A percentile compares a stretch with the other conserved stretches of the same genome.
These are phyloP conservation scores for Sordariomycetes sp. DNA, from an alignment of 2,329 filamentous ascomycete species.

Conservation along the genomic window DNA sequence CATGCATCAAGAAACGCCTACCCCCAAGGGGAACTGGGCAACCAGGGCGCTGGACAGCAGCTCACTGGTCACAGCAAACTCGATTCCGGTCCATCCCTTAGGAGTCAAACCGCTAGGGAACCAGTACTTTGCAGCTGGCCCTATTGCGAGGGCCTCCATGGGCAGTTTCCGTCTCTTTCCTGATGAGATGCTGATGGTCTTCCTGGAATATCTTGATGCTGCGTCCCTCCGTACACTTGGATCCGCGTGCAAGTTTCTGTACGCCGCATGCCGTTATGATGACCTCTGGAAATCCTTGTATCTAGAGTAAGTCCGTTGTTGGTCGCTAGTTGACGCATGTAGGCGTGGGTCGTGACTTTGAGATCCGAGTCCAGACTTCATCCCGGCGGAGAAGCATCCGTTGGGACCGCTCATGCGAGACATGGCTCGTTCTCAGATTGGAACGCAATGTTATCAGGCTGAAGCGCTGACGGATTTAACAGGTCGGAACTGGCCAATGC, in stretches of 20 bases:
- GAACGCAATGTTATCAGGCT: not conserved
- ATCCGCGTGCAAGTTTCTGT: slow-evolving; percentile 72
- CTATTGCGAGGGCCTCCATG: slow-evolving; percentile 55
- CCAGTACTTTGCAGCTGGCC: slow-evolving; percentile 53
- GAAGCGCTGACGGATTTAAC: not conserved
- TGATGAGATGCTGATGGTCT: slow-evolving; percentile 67
- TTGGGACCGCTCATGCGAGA: no score
- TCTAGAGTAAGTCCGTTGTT: slow-evolving; percentile 56
- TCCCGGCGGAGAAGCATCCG: no score
- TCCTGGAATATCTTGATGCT: slow-evolving; percentile 67
- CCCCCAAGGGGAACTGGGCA: not conserved
- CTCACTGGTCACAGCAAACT: slow-evolving; percentile 12
- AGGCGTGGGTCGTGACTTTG: not conserved
- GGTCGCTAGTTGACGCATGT: not conserved
- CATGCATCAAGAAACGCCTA: not conserved
- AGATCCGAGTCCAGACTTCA: no score
- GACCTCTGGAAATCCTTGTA: slow-evolving; percentile 86
- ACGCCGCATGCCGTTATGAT: slow-evolving; percentile 73
- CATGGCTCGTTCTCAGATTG: no score
- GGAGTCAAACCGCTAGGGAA: slow-evolving; percentile 84
- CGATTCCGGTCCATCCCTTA: slow-evolving; percentile 69
- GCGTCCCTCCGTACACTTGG: slow-evolving; percentile 54
- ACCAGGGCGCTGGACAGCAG: not conserved
- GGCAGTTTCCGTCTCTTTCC: slow-evolving; percentile 60
- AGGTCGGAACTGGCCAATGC: slow-evolving; percentile 1